Evolutionary conservation across 2,329 filamentous ascomycete genomes (phyloP).

Genomic region (Alternaria solani): DNA sequence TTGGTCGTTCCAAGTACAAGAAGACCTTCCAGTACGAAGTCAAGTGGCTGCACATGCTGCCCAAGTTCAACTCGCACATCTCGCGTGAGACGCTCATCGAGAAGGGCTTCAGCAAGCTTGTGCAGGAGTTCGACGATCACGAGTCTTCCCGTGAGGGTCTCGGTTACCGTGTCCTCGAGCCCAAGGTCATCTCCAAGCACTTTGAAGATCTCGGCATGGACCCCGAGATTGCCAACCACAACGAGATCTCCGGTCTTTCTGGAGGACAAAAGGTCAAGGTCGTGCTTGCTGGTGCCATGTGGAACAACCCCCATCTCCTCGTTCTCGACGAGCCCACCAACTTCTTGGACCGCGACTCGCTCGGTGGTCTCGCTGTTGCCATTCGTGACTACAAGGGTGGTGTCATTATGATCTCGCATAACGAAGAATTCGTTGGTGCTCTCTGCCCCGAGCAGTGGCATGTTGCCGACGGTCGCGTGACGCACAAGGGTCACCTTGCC

Average conservation of each 20-base stretch:
- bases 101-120: conserved; percentile 87
- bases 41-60: conserved; percentile 88
- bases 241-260: conserved; percentile 93
- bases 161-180: conserved; percentile 91
- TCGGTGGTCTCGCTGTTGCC: conserved; percentile 95
- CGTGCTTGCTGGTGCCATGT: conserved; percentile 94
- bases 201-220: conserved; percentile 97
- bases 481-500: conserved; percentile 79
- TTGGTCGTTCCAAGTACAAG: conserved; percentile 98
- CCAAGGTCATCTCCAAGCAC: conserved; percentile 94
- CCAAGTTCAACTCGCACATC: conserved; percentile 92
- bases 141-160: conserved; percentile 98
- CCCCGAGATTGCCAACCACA: conserved; percentile 98
- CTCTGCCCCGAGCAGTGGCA: conserved; percentile 97
- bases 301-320: conserved; percentile 98
- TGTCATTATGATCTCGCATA: conserved; percentile 99
- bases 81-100: conserved; percentile 90
- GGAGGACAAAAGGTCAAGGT: conserved; percentile 99
- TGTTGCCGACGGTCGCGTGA: conserved; percentile 85
- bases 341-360: conserved; percentile 97
- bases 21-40: conserved; percentile 99
- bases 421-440: conserved; percentile 97
- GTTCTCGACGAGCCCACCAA: conserved; percentile 99
- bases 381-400: conserved; percentile 98
- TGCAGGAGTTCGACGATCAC: conserved; percentile 98